Evolutionary conservation across 2,329 filamentous ascomycete genomes (phyloP).

Genomic region (Botrytis pseudocinerea): DNA sequence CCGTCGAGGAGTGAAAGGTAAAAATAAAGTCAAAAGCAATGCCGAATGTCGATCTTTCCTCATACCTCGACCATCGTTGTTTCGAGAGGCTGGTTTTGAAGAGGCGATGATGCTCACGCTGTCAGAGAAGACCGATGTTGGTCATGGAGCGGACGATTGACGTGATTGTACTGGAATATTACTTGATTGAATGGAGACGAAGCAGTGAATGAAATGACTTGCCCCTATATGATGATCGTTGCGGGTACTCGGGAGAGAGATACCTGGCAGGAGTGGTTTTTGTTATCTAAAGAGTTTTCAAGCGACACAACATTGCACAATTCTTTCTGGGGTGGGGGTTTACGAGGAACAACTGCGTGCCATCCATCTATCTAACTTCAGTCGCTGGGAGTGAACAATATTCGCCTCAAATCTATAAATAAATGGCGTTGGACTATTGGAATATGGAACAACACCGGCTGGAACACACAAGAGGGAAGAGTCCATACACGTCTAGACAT

Average conservation of each 20-base stretch:
- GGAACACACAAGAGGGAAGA: not conserved
- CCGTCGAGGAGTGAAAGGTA: not conserved
- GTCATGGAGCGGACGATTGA: not conserved
- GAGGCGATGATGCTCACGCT: not conserved
- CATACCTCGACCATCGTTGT: not conserved
- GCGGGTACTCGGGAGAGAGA: not conserved
- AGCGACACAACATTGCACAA: too few species aligned
- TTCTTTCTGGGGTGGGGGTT: too few species aligned
- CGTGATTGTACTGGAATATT: not conserved
- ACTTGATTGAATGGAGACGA: not conserved
- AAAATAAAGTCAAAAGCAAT: not conserved
- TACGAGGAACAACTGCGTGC: not conserved
- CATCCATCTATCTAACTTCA: too few species aligned
- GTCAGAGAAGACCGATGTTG: not conserved
- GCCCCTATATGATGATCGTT: not conserved
- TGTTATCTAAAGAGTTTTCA: not conserved
- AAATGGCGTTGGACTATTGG: not conserved
- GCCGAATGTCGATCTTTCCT: not conserved
- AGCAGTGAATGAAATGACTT: not conserved
- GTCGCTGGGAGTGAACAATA: too few species aligned
- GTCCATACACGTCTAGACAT: not conserved
- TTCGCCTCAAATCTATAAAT: slow-evolving; percentile 2
- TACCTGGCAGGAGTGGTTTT: not conserved
- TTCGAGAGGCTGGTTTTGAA: not conserved
- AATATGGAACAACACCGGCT: not conserved